phyloP scores from a whole-genome alignment of 2,329 filamentous ascomycete species.

The Penicillium sp. region DNA sequence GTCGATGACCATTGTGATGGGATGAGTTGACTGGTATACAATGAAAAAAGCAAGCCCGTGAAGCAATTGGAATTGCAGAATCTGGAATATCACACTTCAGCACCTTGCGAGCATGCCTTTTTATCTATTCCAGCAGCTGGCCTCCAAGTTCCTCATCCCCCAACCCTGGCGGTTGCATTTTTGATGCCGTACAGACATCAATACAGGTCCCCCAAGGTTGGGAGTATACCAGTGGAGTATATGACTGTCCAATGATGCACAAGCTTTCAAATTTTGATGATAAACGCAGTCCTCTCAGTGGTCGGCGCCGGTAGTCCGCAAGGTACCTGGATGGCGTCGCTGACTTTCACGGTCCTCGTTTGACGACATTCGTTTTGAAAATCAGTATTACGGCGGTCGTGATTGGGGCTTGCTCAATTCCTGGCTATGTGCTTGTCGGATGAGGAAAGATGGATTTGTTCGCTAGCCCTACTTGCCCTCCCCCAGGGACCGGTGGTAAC shows the following conservation, averaged over 20 bases:
- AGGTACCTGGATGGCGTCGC: slow-evolving; percentile 20
- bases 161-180: slow-evolving; percentile 2
- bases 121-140: slow-evolving; percentile 10
- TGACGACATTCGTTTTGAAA: slow-evolving; percentile 3
- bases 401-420: background rate
- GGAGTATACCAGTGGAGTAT: slow-evolving; percentile 7
- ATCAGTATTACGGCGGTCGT: slow-evolving; percentile 1
- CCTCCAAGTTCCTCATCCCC: slow-evolving; percentile 28
- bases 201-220: slow-evolving; percentile 16
- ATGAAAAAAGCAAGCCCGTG: background rate
- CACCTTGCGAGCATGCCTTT: slow-evolving; percentile 18
- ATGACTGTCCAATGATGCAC: slow-evolving; percentile 7
- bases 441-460: background rate
- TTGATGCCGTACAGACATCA: slow-evolving; percentile 6
- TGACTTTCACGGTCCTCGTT: slow-evolving; percentile 27
- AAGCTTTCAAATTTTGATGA: slow-evolving; percentile 9
- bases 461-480: background rate
- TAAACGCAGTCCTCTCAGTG: slow-evolving; percentile 20
- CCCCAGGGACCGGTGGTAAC: background rate
- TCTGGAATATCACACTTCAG: background rate
- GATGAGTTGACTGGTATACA: background rate
- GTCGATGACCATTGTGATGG: slow-evolving; percentile 24
- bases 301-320: slow-evolving; percentile 13
- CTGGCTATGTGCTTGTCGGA: background rate
- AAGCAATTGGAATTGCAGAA: background rate